phyloP scores from a whole-genome alignment of 192 early-diverging fungal genomes.

The Dissophora globulifera region DNA sequence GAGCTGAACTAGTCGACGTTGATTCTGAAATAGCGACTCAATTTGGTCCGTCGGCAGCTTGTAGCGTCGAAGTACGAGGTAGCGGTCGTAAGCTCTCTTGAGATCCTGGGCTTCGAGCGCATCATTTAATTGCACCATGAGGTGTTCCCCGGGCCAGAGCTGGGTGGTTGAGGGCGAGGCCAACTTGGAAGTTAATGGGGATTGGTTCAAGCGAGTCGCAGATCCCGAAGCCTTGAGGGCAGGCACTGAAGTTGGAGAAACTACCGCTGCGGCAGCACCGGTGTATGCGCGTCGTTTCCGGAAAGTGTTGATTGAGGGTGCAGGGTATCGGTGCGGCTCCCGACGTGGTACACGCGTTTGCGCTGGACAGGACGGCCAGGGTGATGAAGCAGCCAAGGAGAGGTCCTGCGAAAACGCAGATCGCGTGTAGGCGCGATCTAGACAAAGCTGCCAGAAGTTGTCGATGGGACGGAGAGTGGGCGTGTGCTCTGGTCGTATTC shows the following conservation, averaged over 20 bases:
- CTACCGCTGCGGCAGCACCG: slow-evolving; percentile 14
- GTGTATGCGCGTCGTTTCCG: slow-evolving; percentile 6
- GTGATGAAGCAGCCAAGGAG: too few species aligned
- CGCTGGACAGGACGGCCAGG: neutral
- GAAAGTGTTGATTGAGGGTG: too few species aligned
- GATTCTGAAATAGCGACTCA: slow-evolving; percentile 3
- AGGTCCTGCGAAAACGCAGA: slow-evolving; percentile 11
- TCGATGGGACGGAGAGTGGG: neutral
- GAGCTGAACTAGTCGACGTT: slow-evolving; percentile 14
- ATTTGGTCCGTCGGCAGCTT: neutral
- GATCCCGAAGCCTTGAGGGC: too few species aligned
- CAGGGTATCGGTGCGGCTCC: neutral
- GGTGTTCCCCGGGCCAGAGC: neutral
- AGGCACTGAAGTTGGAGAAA: too few species aligned
- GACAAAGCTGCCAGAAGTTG: slow-evolving; percentile 28
- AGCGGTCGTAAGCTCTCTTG: neutral
- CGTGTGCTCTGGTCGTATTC: neutral
- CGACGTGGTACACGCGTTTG: neutral
- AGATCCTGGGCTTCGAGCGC: slow-evolving; percentile 8
- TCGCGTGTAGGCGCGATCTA: slow-evolving; percentile 28
- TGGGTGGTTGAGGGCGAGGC: neutral
- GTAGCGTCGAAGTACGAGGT: slow-evolving; percentile 4
- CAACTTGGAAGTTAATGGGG: too few species aligned
- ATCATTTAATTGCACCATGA: slow-evolving; percentile 5
- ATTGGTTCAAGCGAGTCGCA: too few species aligned